These are phyloP conservation scores for Phytophthora capsici DNA, from an alignment of 352 stramenopile genomes.

Conservation along the genomic window DNA sequence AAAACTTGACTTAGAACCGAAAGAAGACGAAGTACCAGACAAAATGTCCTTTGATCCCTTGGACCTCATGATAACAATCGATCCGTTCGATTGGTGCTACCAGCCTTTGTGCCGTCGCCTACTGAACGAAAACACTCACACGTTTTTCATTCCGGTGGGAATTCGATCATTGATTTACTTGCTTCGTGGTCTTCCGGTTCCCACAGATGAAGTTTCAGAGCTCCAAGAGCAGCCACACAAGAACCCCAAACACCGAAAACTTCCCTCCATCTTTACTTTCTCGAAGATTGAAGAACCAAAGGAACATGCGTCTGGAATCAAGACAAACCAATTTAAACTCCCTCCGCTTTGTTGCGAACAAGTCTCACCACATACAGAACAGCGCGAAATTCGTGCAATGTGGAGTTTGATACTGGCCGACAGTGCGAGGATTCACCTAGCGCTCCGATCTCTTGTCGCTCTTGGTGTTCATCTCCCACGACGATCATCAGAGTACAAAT, in stretches of 20 bases:
- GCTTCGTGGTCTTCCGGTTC: constrained; percentile 40
- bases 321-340: constrained; percentile 1
- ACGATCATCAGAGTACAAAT: constrained; percentile 43
- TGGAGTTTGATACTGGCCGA: constrained; percentile 24
- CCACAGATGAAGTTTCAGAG: constrained; percentile 60
- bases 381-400: constrained; percentile 10
- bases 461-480: constrained; percentile 43
- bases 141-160: constrained; percentile 54
- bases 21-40: neutral
- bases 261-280: constrained; percentile 58
- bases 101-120: constrained; percentile 37
- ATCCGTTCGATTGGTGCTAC: constrained; percentile 72
- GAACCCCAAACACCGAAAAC: constrained; percentile 4
- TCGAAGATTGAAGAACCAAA: constrained; percentile 7
- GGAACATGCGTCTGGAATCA: neutral
- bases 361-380: neutral
- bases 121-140: constrained; percentile 21
- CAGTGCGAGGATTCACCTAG: constrained; percentile 40
- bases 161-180: constrained; percentile 44
- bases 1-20: neutral
- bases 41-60: constrained; percentile 29
- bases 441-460: constrained; percentile 39
- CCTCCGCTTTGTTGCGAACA: constrained; percentile 9
- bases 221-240: constrained; percentile 25
- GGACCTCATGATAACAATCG: constrained; percentile 53